Base-by-base conservation (phyloP, 2,329 filamentous ascomycete genomes). In the Chrysosporium queenslandicum region DNA sequence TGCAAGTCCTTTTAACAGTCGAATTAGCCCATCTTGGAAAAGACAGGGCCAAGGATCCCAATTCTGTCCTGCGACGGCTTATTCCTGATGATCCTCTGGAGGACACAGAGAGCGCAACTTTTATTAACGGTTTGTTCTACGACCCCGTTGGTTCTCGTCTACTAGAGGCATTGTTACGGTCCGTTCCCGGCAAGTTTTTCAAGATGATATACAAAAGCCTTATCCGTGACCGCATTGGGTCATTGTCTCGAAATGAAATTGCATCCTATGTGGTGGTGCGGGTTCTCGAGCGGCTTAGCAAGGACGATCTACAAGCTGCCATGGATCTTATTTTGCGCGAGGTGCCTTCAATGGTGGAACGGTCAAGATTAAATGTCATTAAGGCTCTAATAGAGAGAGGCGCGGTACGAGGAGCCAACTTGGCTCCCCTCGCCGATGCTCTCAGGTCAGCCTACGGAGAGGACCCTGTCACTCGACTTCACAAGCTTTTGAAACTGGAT, bases 111-210 rank as follows among this genome's bases (percentile, higher is more conserved):
- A 85, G 83, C 46, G 85, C 86, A 3, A 78, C 80, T 14, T 95
- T 97, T 64, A 78, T 97, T 64, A 89, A 86, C 61, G 83, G 86
- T 52, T 79, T 97, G 64, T 75, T 96, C 23, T 97, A 96, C 68
- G 89, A 97, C 63, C 77, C 85, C 1, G 83, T 97, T 48, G 92
- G 92, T 14, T 96, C 91, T 2, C 84, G 91, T 41, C 76, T 98
- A 1, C 76, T 97, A 20, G 92, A 98, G 71, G 87, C 84, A 0
- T 83, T 98, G 57, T 80, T 96, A 57, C 79, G 82, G 23, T 78
- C 85, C 63, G 81, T 84, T 14, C 89, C 92, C 0, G 89, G 87
- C 40, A 95, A 92, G 69, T 71, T 89, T 30, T 98, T 97, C 79
- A 96, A 95, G 68, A 79, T 81, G 12, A 76, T 98, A 4, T 91